Evolutionary conservation across 2,329 filamentous ascomycete species (phyloP), one percentile per base, ranked within the genome.

Genomic region (Colletotrichum zoysiae): DNA sequence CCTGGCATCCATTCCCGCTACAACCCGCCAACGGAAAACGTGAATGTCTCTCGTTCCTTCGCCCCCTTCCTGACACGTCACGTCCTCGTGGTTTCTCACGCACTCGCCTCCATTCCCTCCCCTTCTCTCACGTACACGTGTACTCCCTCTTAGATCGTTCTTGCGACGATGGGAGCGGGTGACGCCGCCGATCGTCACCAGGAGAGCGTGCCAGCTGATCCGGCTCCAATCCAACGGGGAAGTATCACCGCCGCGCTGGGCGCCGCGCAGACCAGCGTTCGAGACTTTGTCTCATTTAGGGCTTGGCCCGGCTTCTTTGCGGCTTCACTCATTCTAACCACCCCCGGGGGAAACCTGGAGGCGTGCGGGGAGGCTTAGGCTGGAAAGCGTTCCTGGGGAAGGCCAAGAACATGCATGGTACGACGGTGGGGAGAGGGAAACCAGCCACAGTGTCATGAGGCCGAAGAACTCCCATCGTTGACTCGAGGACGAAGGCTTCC

Each of bases 111-210:
- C 1, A 14, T 5, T 8, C n/a, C 57, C 35, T 35, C 20, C 33
- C 42, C 20, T 50, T 50, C 23, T 6, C 4, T 20, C 38, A 23
- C 46, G 46, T 7, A 46, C 44, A 46, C 20, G 44, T 48, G 20
- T 23, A n/a, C 20, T 26, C 62, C 59, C 59, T 71, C 58, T 35
- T 38, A 58, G 57, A 68, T 71, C 65, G 26, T 53, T 53, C 65
- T 51, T 2, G 57, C 58, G 33, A 50, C 68, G 51, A 51, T 58
- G 23, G 30, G 30, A 30, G 5, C 35, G 33, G 40, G n/a, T 26
- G 33, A 23, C 3, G 26, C 58, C 23, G 68, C 23, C 20, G 50
- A 62, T 67, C 68, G 38, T 53, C 64, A 44, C 56, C 35, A 8
- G 50, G 20, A 12, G 51, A 63, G 51, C 62, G 53, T 23, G 46